Base-by-base conservation (phyloP, 352 stramenopile species). In the Phytopythium aichiense region DNA sequence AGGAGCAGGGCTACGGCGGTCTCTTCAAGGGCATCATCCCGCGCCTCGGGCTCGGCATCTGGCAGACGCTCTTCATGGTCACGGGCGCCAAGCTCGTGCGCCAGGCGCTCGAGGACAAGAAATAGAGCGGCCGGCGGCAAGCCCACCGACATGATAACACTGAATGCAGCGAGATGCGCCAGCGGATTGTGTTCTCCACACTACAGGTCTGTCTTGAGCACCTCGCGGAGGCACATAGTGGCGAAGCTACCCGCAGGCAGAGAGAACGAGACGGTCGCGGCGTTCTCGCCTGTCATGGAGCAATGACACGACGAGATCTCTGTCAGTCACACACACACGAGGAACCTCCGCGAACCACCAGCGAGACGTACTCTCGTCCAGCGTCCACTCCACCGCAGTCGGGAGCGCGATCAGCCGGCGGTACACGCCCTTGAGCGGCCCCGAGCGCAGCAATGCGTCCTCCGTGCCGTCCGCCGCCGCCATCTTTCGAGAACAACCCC, bases 21-120 rank as follows among this genome's bases (percentile, higher is more conserved):
- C 84, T 97, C 45, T 97, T 97, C 73, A 97, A 97, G 71, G 89
- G 89, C 63, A 95, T 97, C 64, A 87, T 97, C 61, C 89, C 89
- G 37, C 84, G 89, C 38, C 73, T 96, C 45, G 79, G 84, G 4
- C 79, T 95, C 13, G 87, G 84, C 56, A 93, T 97, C 60, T 97
- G 88, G 88, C 89, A 97, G 74, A 97, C 89, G 66, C 79, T 97
- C 48, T 97, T 97, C 66, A 97, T 97, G 89, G 89, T 97, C 71
- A 97, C 89, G 43, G 89, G 89, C 31, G 89, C 89, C 33, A 97
- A 97, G 76, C 81, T 97, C 49, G 79, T 97, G 63, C 88, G 89
- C 56, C 82, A 95, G 63, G 82, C 84, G 64, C 76, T 96, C 12
- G 84, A 91, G 60, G 73, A 89, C 18, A 73, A 66, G 63, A 75